A percentile compares a stretch with the other conserved stretches of the same genome.
These are phyloP conservation scores for Volvariella volvacea DNA, from an alignment of 1,284 basidiomycete species.

Conservation along the genomic window DNA sequence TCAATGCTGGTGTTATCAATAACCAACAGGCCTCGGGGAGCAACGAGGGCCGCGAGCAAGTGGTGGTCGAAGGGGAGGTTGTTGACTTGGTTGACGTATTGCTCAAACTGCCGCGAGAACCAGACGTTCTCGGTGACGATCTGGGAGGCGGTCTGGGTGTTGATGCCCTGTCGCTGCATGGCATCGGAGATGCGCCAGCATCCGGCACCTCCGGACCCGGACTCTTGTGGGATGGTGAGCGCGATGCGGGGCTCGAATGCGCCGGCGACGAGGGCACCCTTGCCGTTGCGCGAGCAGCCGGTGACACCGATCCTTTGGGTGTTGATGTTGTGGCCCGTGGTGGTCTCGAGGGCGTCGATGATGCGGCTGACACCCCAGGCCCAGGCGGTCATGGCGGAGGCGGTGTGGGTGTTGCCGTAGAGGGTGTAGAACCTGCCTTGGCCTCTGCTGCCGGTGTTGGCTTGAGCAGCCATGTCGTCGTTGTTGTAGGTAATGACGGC, in stretches of 20 bases:
- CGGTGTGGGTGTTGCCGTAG: slow-evolving; percentile 36
- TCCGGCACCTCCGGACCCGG: slow-evolving; percentile 48
- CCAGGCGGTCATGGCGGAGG: slow-evolving; percentile 49
- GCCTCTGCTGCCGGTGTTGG: slow-evolving; percentile 35
- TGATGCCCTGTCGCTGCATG: slow-evolving; percentile 26
- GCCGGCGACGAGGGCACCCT: slow-evolving; percentile 48
- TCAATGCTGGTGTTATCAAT: slow-evolving; percentile 46
- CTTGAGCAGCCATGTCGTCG: slow-evolving; percentile 39
- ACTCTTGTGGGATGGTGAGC: slow-evolving; percentile 51
- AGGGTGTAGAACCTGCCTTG: slow-evolving; percentile 47
- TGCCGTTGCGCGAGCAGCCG: slow-evolving; percentile 50
- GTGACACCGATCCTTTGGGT: slow-evolving; percentile 41
- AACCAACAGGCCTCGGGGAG: slow-evolving; percentile 42
- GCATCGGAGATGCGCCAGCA: slow-evolving; percentile 48
- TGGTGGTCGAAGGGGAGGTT: slow-evolving; percentile 48
- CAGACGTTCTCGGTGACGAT: slow-evolving; percentile 50
- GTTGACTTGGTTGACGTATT: slow-evolving; percentile 34
- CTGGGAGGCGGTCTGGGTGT: slow-evolving; percentile 41
- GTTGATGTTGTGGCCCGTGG: slow-evolving; percentile 37
- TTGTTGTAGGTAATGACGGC: slow-evolving; percentile 44
- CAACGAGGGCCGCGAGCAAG: slow-evolving; percentile 41
- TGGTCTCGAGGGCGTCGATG: slow-evolving; percentile 45
- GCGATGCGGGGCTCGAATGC: slow-evolving; percentile 48
- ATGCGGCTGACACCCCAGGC: slow-evolving; percentile 49
- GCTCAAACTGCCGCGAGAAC: slow-evolving; percentile 42